Conservation (phyloP, 257 asterid genomes). For the Coffea eugenioides region DNA sequence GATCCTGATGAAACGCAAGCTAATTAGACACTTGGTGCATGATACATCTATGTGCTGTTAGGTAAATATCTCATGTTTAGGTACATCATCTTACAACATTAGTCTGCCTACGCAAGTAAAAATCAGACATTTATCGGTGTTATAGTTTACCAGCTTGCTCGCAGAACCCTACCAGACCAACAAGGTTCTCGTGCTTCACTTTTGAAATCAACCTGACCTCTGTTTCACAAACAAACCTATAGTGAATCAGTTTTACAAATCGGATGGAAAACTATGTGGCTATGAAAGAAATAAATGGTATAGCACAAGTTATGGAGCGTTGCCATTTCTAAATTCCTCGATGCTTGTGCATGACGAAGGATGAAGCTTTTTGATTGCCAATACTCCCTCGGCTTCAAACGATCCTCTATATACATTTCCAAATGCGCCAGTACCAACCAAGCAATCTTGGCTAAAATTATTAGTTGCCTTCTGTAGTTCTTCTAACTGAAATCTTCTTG, state of each 20-base stretch:
- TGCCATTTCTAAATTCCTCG: conserved; percentile 77
- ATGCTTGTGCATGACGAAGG: conserved; percentile 46
- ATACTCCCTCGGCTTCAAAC: conserved; percentile 39
- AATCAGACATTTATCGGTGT: not conserved
- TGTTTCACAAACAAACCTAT: conserved; percentile 17
- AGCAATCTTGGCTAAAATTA: conserved; percentile 55
- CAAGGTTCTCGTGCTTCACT: conserved; percentile 70
- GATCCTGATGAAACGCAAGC: conserved; percentile 36
- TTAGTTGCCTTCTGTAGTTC: conserved; percentile 62
- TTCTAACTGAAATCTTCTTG: conserved; percentile 47
- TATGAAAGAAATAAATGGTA: not conserved
- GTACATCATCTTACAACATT: not conserved
- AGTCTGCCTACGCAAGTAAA: not conserved
- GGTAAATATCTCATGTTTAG: not conserved
- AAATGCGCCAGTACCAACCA: conserved; percentile 68
- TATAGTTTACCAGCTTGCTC: conserved; percentile 46
- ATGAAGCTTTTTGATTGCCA: conserved; percentile 68
- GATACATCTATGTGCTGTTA: not conserved
- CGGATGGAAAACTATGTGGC: not conserved
- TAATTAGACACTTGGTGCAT: not conserved
- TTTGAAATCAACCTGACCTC: conserved; percentile 67
- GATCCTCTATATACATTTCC: conserved; percentile 67
- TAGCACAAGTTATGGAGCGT: not conserved
- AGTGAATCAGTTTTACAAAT: not conserved
- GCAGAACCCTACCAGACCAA: conserved; percentile 68